These are phyloP conservation scores for Amanita polypyramis DNA, from an alignment of 768 basidiomycete species.

Conservation along the genomic window DNA sequence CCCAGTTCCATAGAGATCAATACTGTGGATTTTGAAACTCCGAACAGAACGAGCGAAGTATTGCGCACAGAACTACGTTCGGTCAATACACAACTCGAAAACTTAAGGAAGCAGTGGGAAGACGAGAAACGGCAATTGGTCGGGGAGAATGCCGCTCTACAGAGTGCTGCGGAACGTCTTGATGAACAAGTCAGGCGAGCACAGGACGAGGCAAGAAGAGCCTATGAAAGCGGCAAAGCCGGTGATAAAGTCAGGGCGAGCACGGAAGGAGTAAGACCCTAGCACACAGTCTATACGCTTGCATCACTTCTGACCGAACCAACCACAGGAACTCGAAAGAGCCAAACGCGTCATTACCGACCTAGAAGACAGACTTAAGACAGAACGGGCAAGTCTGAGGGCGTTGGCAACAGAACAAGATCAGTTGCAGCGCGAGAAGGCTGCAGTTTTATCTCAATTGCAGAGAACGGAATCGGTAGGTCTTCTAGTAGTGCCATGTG, in stretches of 20 bases:
- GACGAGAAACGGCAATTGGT: slow-evolving; percentile 52
- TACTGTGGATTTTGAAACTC: slow-evolving; percentile 58
- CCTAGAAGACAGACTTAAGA: slow-evolving; percentile 61
- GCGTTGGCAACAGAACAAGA: slow-evolving; percentile 54
- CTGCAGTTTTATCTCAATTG: slow-evolving; percentile 50
- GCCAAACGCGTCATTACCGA: slow-evolving; percentile 56
- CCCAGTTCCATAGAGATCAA: slow-evolving; percentile 44
- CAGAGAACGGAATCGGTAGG: slow-evolving; percentile 63
- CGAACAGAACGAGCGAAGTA: slow-evolving; percentile 56
- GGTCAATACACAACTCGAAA: slow-evolving; percentile 53
- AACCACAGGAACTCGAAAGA: slow-evolving; percentile 54
- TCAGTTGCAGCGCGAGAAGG: slow-evolving; percentile 53
- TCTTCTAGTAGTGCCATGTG: background rate
- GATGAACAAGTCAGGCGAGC: slow-evolving; percentile 47
- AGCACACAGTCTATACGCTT: background rate
- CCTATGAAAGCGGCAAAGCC: slow-evolving; percentile 39
- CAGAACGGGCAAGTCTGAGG: slow-evolving; percentile 58
- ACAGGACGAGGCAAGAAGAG: slow-evolving; percentile 47
- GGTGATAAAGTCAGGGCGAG: slow-evolving; percentile 37
- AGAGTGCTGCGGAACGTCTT: slow-evolving; percentile 59
- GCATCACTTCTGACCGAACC: background rate
- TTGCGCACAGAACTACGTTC: slow-evolving; percentile 47
- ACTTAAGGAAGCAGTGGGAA: slow-evolving; percentile 61
- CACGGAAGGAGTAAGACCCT: slow-evolving; percentile 42
- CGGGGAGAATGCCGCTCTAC: slow-evolving; percentile 63